phyloP scores from a whole-genome alignment of 768 basidiomycete species.

The Calocybe gangraenosa region DNA sequence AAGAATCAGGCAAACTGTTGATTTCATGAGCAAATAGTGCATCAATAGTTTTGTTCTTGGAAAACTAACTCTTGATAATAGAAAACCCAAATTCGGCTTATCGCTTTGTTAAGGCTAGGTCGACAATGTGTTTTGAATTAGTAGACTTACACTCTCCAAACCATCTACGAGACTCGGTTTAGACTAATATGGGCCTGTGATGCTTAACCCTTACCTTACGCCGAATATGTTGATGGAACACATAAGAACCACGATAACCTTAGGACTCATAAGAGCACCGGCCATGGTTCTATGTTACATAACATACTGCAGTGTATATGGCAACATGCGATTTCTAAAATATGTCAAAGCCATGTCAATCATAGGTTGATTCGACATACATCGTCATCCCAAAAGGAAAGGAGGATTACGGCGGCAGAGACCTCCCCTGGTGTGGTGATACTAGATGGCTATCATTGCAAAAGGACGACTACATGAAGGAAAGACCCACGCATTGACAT shows the following conservation, averaged over 20 bases:
- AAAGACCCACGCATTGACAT: conserved; percentile 32
- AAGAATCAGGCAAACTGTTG: conserved; percentile 54
- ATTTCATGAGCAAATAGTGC: not conserved
- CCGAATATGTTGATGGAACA: conserved; percentile 67
- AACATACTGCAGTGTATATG: conserved; percentile 47
- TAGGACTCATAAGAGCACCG: not conserved
- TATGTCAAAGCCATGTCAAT: not conserved
- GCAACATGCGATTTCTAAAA: conserved; percentile 43
- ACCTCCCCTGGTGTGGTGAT: conserved; percentile 73
- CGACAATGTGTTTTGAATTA: not conserved
- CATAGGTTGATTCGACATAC: conserved; percentile 23
- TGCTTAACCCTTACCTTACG: conserved; percentile 38
- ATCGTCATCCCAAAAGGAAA: conserved; percentile 69
- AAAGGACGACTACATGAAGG: not conserved
- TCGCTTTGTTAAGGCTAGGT: conserved; percentile 1
- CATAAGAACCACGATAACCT: conserved; percentile 50
- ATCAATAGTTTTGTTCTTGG: too few relatives aligned
- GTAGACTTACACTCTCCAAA: conserved; percentile 57
- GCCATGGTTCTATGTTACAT: not conserved
- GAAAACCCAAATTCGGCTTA: conserved; percentile 65
- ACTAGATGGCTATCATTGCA: conserved; percentile 20
- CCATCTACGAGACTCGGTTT: conserved; percentile 29
- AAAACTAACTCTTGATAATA: conserved; percentile 54
- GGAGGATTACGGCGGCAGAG: conserved; percentile 63
- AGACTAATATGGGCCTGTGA: not conserved